Evolutionary conservation across 2,329 filamentous ascomycete genomes (phyloP), one percentile per base, ranked within the genome.

Genomic region (Metarhizium sp.): DNA sequence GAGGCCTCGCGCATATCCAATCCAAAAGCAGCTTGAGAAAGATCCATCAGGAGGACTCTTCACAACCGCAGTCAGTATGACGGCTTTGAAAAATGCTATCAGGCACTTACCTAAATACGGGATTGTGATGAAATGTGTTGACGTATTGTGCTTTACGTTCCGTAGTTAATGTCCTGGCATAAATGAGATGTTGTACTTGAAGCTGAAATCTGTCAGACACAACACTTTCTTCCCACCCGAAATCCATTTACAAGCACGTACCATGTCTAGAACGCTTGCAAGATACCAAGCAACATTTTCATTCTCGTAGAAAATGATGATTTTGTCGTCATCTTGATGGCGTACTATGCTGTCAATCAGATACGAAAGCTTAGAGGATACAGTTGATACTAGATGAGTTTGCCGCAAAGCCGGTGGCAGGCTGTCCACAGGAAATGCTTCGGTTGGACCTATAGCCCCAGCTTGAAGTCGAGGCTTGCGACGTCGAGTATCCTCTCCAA

Each of bases 231-330:
- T 16, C 20, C 8, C 34, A 45, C 11, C 1, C 8, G 3, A 14
- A 25, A 6, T 40, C 25, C 7, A 29, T 40, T 11, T 32, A 16
- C 10, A 7, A 42, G 43, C 25, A 70, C 77, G 64, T 62, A 79
- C 77, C 36, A 92, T 78, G 61, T 96, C 92, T 0, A 97, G 78
- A 34, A 87, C 84, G 65, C 91, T 85, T 0, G 90, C 88, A 43
- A 96, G 80, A 71, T 95, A 96, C 69, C 82, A 95, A 1, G 90
- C 92, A 2, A 88, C 79, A 62, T 95, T 92, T 58, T 94, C 87
- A 36, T 88, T 87, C 58, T 95, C 90, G 67, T 96, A 96, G 68
- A 97, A 97, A 10, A 96, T 80, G 53, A 96, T 82, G 3, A 95
- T 94, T 69, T 96, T 95, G 64, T 96, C 91, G 0, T 79, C 71